Percentiles rank a stretch among this genome's conserved stretches.
Conservation (phyloP, 2,329 filamentous ascomycete genomes). For the Mycocentrospora acerina region DNA sequence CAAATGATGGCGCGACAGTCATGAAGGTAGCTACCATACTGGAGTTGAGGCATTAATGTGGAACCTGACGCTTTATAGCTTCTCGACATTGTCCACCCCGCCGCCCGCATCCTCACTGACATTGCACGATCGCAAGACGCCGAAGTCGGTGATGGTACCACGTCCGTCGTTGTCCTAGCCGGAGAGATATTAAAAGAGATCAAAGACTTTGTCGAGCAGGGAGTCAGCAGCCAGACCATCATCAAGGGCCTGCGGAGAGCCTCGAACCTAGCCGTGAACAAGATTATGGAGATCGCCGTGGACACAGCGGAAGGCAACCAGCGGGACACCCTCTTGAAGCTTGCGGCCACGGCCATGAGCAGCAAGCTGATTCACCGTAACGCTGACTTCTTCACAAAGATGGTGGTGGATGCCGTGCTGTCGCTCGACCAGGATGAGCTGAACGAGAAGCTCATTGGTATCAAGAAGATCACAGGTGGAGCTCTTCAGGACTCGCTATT, state of each 20-base stretch:
- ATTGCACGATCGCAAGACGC: slow-evolving; percentile 99
- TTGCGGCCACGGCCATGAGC: slow-evolving; percentile 96
- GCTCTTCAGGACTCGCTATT: slow-evolving; percentile 95
- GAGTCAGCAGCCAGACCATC: slow-evolving; percentile 95
- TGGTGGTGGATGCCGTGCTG: slow-evolving; percentile 97
- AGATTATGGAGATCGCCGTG: slow-evolving; percentile 96
- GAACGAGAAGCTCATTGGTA: slow-evolving; percentile 95
- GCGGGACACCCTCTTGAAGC: slow-evolving; percentile 82
- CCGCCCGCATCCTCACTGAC: slow-evolving; percentile 94
- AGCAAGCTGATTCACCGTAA: slow-evolving; percentile 99
- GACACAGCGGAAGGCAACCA: slow-evolving; percentile 79
- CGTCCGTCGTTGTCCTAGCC: slow-evolving; percentile 94
- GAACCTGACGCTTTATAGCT: slow-evolving; percentile 58
- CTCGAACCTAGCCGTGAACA: slow-evolving; percentile 90
- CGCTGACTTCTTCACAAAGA: slow-evolving; percentile 92
- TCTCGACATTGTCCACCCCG: slow-evolving; percentile 96
- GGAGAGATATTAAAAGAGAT: slow-evolving; percentile 97
- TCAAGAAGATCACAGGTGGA: slow-evolving; percentile 97
- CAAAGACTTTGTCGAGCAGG: slow-evolving; percentile 93
- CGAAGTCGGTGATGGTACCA: slow-evolving; percentile 97
- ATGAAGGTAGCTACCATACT: slow-evolving; percentile 73
- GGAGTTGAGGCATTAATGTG: not conserved
- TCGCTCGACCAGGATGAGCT: slow-evolving; percentile 95
- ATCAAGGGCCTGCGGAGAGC: slow-evolving; percentile 93
- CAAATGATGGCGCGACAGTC: slow-evolving; percentile 97